A percentile compares a stretch with the other conserved stretches of the same genome.
Conservation (phyloP, 345 rosid species). For the Brassica nigra region DNA sequence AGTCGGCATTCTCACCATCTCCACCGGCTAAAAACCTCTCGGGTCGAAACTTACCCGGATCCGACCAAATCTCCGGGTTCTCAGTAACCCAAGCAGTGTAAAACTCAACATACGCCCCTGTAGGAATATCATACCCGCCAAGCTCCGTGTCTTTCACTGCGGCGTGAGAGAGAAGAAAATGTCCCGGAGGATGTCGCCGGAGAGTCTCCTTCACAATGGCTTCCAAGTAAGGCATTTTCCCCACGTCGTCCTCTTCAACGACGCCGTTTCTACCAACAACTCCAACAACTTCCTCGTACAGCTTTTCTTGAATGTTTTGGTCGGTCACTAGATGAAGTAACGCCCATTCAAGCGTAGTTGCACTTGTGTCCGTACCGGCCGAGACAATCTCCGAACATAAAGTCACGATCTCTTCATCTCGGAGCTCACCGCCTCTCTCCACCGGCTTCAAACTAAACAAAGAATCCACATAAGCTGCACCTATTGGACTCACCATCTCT, state of each 20-base stretch:
- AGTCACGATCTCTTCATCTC: conserved; percentile 86
- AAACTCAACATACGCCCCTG: conserved; percentile 66
- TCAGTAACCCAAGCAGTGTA: conserved; percentile 96
- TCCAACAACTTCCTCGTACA: conserved; percentile 65
- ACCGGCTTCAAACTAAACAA: conserved; percentile 52
- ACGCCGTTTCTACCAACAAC: conserved; percentile 56
- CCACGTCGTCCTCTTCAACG: conserved; percentile 70
- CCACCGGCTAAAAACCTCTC: conserved; percentile 86
- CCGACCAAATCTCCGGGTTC: conserved; percentile 75
- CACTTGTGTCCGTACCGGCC: conserved; percentile 92
- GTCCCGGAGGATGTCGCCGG: conserved; percentile 95
- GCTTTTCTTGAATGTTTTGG: conserved; percentile 67
- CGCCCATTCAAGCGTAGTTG: conserved; percentile 86
- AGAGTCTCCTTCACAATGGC: conserved; percentile 86
- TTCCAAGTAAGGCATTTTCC: conserved; percentile 63
- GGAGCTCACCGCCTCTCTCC: conserved; percentile 50
- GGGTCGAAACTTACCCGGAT: conserved; percentile 72
- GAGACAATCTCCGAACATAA: conserved; percentile 77
- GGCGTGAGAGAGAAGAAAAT: conserved; percentile 83
- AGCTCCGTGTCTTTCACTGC: conserved; percentile 65
- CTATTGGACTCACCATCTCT: conserved; percentile 85
- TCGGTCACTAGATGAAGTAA: conserved; percentile 63
- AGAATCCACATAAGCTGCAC: conserved; percentile 95
- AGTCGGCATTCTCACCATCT: conserved; percentile 74
- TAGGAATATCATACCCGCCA: conserved; percentile 77